These are phyloP conservation scores for Trichoderma orchidacearum DNA, from an alignment of 495 filamentous ascomycete genomes.

Conservation along the genomic window DNA sequence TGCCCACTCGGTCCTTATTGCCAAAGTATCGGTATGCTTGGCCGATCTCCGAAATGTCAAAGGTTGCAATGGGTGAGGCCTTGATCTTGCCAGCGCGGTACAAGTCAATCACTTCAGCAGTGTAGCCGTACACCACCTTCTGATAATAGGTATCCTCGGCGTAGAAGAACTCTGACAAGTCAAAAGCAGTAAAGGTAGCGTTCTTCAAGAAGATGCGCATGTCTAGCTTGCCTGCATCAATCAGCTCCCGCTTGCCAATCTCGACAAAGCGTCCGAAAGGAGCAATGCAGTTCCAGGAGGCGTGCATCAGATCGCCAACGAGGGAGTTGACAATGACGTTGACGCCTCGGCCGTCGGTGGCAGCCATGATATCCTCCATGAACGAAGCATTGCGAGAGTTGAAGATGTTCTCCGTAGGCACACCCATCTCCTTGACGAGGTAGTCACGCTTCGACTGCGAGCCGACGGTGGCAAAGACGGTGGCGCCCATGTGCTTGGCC, in stretches of 20 bases:
- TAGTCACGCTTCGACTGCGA: slow-evolving; percentile 23
- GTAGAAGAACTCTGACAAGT: slow-evolving; percentile 11
- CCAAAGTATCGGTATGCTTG: slow-evolving; percentile 10
- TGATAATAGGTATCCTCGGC: slow-evolving; percentile 2
- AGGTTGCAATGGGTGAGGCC: slow-evolving; percentile 1
- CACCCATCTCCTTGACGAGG: slow-evolving; percentile 23
- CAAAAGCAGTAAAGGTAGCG: slow-evolving; percentile 14
- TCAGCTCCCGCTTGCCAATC: slow-evolving; percentile 25
- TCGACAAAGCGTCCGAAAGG: slow-evolving; percentile 39
- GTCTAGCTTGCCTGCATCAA: slow-evolving; percentile 12
- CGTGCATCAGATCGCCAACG: slow-evolving; percentile 33
- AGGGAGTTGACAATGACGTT: slow-evolving; percentile 43
- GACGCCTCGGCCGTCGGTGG: slow-evolving; percentile 31
- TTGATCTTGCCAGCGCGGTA: slow-evolving; percentile 4
- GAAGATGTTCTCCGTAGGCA: slow-evolving; percentile 35
- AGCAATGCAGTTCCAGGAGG: slow-evolving; percentile 28
- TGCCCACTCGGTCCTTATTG: slow-evolving; percentile 27
- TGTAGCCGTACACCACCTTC: neutral
- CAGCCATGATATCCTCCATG: slow-evolving; percentile 19
- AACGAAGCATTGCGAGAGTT: slow-evolving; percentile 21
- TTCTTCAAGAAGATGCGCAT: slow-evolving; percentile 19
- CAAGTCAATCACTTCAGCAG: slow-evolving; percentile 4
- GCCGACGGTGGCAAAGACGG: slow-evolving; percentile 36
- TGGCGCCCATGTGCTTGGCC: slow-evolving; percentile 26
- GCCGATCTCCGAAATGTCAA: slow-evolving; percentile 4